Percentiles rank a stretch among this genome's conserved stretches.
These are phyloP conservation scores for Saraca asoca DNA, from an alignment of 331 rosid species.

Conservation along the genomic window DNA sequence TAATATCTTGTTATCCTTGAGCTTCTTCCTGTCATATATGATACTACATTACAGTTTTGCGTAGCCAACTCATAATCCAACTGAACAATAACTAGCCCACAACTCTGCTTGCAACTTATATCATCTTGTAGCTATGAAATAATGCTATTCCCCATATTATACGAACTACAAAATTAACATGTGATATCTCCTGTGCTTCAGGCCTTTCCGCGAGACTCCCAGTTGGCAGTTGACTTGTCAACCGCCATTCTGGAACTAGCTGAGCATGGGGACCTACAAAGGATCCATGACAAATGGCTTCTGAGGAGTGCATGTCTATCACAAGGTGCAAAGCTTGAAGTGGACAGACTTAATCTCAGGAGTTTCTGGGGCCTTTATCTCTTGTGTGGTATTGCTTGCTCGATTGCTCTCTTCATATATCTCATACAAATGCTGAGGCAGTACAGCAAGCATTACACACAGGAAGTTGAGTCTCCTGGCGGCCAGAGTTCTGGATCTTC, in stretches of 20 bases:
- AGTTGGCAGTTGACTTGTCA: slow-evolving; percentile 72
- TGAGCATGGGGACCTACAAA: slow-evolving; percentile 76
- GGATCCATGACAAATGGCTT: slow-evolving; percentile 93
- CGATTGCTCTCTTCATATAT: slow-evolving; percentile 63
- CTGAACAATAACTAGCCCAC: background rate
- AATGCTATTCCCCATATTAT: background rate
- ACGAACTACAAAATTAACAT: background rate
- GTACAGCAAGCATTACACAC: slow-evolving; percentile 48
- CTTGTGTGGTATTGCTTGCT: slow-evolving; percentile 66
- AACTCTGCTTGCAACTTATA: background rate
- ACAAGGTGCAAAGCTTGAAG: slow-evolving; percentile 62
- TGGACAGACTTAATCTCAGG: slow-evolving; percentile 64
- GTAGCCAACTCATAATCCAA: slow-evolving; percentile 2
- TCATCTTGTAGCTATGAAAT: slow-evolving; percentile 4
- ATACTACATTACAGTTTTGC: slow-evolving; percentile 6
- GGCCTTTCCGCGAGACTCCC: slow-evolving; percentile 81
- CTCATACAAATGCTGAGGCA: slow-evolving; percentile 53
- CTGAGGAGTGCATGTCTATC: slow-evolving; percentile 58
- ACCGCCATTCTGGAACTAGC: slow-evolving; percentile 72
- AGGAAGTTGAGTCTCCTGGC: slow-evolving; percentile 44
- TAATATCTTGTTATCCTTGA: background rate
- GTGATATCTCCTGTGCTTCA: slow-evolving; percentile 32
- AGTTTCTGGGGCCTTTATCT: slow-evolving; percentile 77
- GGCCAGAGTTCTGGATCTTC: slow-evolving; percentile 35
- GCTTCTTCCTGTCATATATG: slow-evolving; percentile 2